Conservation (phyloP, 1,284 basidiomycete species). For the Sanghuangporus baumii region DNA sequence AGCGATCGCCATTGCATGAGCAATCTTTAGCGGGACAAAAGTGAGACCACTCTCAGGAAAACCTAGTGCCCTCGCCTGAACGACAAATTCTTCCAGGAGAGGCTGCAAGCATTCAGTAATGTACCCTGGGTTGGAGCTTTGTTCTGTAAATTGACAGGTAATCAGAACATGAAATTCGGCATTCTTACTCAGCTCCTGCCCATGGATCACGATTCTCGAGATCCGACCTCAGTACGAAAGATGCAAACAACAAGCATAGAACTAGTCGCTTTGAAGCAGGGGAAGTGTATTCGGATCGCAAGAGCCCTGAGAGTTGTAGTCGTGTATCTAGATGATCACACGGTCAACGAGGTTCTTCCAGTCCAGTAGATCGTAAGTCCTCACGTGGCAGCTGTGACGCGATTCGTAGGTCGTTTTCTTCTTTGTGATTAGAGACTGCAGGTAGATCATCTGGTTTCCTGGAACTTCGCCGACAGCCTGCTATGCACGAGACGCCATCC, state of each 20-base stretch:
- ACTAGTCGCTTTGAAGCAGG: conserved; percentile 55
- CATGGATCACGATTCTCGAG: conserved; percentile 23
- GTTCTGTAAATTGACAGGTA: not conserved
- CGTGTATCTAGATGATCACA: conserved; percentile 44
- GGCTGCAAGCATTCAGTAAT: conserved; percentile 9
- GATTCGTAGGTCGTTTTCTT: conserved; percentile 47
- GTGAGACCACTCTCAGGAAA: not conserved
- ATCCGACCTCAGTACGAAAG: conserved; percentile 46
- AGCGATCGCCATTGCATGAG: conserved; percentile 10
- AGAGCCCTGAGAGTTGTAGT: conserved; percentile 36
- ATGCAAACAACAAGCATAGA: conserved; percentile 46
- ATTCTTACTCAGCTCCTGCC: conserved; percentile 7
- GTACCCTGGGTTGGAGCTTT: conserved; percentile 1
- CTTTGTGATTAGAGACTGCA: conserved; percentile 35
- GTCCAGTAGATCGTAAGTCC: conserved; percentile 10
- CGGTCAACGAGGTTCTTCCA: no score
- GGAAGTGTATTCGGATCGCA: conserved; percentile 45
- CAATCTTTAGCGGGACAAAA: not conserved
- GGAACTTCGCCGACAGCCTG: conserved; percentile 26
- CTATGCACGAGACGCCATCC: conserved; percentile 33
- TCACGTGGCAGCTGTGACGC: conserved; percentile 62
- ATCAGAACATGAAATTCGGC: not conserved
- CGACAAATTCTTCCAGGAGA: conserved; percentile 6
- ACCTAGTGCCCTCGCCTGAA: not conserved
- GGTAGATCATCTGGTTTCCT: conserved; percentile 21